phyloP scores from a whole-genome alignment of 306 rosid genomes.

The Quercus dentata region DNA sequence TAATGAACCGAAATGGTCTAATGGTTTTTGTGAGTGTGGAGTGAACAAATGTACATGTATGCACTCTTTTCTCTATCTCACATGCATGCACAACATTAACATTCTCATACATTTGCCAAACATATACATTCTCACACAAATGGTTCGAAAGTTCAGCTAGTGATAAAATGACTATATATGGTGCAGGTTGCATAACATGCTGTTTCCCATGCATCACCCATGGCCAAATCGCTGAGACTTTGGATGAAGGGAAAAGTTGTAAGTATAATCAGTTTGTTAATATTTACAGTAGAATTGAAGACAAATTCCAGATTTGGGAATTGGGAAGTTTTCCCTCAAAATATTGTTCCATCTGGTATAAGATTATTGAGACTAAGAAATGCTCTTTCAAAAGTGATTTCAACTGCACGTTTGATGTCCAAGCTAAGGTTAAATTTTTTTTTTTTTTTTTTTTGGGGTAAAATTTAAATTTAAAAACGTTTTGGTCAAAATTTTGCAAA shows the following conservation, averaged over 20 bases:
- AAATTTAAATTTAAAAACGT: no score
- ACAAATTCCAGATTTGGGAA: no score
- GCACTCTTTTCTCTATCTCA: not conserved
- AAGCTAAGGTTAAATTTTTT: no score
- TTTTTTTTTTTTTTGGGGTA: no score
- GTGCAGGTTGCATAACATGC: constrained; percentile 21
- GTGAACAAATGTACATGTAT: not conserved
- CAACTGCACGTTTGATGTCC: no score
- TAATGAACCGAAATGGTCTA: not conserved
- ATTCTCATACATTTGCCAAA: not conserved
- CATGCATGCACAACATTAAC: not conserved
- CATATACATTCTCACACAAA: no score
- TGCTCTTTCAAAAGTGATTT: no score
- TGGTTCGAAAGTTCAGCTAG: not conserved
- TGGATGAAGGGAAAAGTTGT: constrained; percentile 25
- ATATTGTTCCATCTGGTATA: no score
- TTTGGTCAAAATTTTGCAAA: no score
- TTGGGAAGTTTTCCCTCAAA: no score
- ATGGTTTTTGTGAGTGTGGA: not conserved
- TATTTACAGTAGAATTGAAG: no score
- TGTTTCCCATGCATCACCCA: constrained; percentile 23
- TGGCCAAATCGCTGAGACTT: constrained; percentile 24
- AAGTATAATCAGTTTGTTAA: not conserved
- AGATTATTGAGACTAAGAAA: no score
- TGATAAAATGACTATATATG: not conserved